These are phyloP conservation scores for rapeseed (Brassica napus) DNA, from an alignment of 345 rosid genomes.

Conservation along the genomic window Da-Ae NC_063450.1:15269501-15270000, in stretches of 20 bases:
- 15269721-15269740: constrained; percentile 56
- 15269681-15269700: constrained; percentile 78
- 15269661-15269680: constrained; percentile 45
- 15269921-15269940: constrained; percentile 84
- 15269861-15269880: constrained; percentile 11
- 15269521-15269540: constrained; percentile 1
- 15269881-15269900: constrained; percentile 33
- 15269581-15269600: constrained; percentile 6
- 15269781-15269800: constrained; percentile 67
- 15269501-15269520: constrained; percentile 13
- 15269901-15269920: constrained; percentile 94
- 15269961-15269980: constrained; percentile 66
- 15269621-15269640: constrained; percentile 58
- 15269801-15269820: constrained; percentile 79
- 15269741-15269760: constrained; percentile 65
- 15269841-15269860: constrained; percentile 13
- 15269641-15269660: constrained; percentile 40
- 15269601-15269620: constrained; percentile 21
- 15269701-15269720: constrained; percentile 61
- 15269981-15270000: constrained; percentile 36
- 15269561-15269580: constrained; percentile 13
- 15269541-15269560: constrained; percentile 20
- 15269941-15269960: constrained; percentile 72
- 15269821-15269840: constrained; percentile 15
- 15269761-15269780: constrained; percentile 54